These are phyloP conservation scores for Fusarium haematococcum DNA, from an alignment of 2,329 filamentous ascomycete species.

Conservation along the genomic window DNA sequence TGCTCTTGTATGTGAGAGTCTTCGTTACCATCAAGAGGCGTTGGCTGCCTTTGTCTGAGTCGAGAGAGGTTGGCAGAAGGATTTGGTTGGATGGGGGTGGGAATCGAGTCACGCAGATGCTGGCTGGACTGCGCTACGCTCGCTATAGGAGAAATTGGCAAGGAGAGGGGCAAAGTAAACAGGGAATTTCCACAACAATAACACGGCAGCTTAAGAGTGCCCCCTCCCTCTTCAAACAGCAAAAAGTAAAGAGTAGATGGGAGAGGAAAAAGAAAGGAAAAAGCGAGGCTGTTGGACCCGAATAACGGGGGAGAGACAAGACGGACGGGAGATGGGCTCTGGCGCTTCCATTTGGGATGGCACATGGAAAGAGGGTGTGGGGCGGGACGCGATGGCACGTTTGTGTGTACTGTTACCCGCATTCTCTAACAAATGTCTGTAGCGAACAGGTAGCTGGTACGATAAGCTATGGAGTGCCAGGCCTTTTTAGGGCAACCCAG, in stretches of 20 bases:
- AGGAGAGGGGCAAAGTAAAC: not conserved
- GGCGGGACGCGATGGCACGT: constrained; percentile 17
- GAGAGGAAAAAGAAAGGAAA: constrained; percentile 1
- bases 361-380: constrained; percentile 35
- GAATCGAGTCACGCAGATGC: not conserved
- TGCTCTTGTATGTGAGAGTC: not conserved
- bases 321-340: constrained; percentile 30
- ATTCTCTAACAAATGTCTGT: rapidly evolving
- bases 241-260: constrained; percentile 17
- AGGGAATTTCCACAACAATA: not conserved
- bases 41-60: not conserved
- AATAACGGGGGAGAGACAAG: constrained; percentile 19
- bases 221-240: constrained; percentile 9
- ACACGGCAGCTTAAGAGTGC: not conserved
- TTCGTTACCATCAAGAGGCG: constrained; percentile 6
- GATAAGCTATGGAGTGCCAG: not conserved
- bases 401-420: constrained; percentile 4
- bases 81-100: not conserved
- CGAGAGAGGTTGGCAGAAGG: not conserved
- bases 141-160: not conserved
- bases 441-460: constrained; percentile 14
- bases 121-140: not conserved
- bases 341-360: constrained; percentile 14
- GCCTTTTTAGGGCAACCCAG: constrained; percentile 14
- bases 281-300: not conserved